Conservation (phyloP, 495 filamentous ascomycete species). For the Barbatosphaeria neglecta region DNA sequence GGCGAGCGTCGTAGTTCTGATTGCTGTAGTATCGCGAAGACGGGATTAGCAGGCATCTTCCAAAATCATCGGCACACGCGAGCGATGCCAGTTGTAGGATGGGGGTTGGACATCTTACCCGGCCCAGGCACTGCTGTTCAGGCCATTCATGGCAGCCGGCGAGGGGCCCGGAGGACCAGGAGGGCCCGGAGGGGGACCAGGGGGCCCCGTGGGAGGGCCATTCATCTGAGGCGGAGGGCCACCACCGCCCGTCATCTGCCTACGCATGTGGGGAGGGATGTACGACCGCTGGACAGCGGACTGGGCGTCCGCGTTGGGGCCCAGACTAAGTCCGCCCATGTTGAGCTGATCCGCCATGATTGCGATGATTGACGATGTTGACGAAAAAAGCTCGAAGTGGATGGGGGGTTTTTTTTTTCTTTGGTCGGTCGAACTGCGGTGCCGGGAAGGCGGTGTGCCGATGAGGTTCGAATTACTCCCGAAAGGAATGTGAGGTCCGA, state of each 20-base stretch:
- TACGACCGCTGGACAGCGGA: slow-evolving; percentile 57
- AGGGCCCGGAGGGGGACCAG: slow-evolving; percentile 15
- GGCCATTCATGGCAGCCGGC: slow-evolving; percentile 28
- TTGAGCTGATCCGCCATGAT: slow-evolving; percentile 92
- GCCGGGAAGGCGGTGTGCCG: too few species aligned
- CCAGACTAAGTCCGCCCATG: slow-evolving; percentile 73
- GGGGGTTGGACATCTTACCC: slow-evolving; percentile 35
- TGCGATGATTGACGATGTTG: slow-evolving; percentile 2
- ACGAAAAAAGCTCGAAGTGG: not conserved
- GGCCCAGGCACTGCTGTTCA: slow-evolving; percentile 54
- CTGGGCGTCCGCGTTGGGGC: slow-evolving; percentile 56
- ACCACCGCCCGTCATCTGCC: slow-evolving; percentile 34
- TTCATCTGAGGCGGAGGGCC: slow-evolving; percentile 21
- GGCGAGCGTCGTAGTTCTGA: slow-evolving; percentile 28
- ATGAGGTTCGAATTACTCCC: slow-evolving; percentile 17
- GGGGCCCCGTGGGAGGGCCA: slow-evolving; percentile 11
- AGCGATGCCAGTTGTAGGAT: not conserved
- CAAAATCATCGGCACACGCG: not conserved
- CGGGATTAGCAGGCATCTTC: not conserved
- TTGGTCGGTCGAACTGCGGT: too few species aligned
- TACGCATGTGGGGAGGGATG: slow-evolving; percentile 90
- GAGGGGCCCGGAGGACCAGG: slow-evolving; percentile 16
- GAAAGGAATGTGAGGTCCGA: slow-evolving; percentile 28
- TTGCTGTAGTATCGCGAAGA: slow-evolving; percentile 1
- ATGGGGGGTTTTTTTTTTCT: not conserved